Conservation (phyloP, 2,329 filamentous ascomycete genomes). For the Phoma sp. region DNA sequence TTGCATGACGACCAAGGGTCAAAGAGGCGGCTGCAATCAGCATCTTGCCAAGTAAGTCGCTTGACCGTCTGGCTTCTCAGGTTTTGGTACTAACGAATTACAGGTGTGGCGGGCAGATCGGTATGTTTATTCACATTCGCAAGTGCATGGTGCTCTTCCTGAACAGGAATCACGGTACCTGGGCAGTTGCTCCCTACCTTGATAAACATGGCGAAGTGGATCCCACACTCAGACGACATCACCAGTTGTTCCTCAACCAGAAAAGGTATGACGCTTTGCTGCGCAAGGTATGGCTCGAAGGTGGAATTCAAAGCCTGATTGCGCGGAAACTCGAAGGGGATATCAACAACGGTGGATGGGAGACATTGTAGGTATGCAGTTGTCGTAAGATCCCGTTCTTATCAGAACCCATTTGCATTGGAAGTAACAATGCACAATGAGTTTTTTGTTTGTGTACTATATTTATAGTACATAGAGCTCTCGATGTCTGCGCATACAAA, state of each 20-base stretch:
- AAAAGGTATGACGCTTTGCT: conserved; percentile 90
- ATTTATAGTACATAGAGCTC: too few relatives aligned
- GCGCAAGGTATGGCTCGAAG: conserved; percentile 82
- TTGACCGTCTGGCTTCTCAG: not conserved
- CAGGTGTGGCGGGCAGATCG: conserved; percentile 86
- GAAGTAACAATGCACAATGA: not conserved
- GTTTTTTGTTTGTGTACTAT: too few relatives aligned
- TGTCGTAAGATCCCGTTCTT: not conserved
- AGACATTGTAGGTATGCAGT: conserved; percentile 60
- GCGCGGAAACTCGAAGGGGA: conserved; percentile 90
- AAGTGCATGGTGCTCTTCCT: conserved; percentile 93
- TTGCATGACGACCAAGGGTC: conserved; percentile 70
- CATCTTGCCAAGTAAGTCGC: conserved; percentile 79
- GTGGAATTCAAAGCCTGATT: conserved; percentile 87
- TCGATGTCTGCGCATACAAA: too few relatives aligned
- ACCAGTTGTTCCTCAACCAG: conserved; percentile 91
- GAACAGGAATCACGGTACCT: conserved; percentile 81
- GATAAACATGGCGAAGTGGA: conserved; percentile 97
- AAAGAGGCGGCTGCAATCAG: conserved; percentile 73
- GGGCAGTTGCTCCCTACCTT: conserved; percentile 87
- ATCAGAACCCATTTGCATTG: not conserved
- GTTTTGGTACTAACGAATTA: conserved; percentile 11
- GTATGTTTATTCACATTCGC: conserved; percentile 95
- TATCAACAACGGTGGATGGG: conserved; percentile 97
- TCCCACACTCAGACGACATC: conserved; percentile 80